Evolutionary conservation across 495 filamentous ascomycete genomes (phyloP), one percentile per base, ranked within the genome.

Genomic region (Neurospora sp.): DNA sequence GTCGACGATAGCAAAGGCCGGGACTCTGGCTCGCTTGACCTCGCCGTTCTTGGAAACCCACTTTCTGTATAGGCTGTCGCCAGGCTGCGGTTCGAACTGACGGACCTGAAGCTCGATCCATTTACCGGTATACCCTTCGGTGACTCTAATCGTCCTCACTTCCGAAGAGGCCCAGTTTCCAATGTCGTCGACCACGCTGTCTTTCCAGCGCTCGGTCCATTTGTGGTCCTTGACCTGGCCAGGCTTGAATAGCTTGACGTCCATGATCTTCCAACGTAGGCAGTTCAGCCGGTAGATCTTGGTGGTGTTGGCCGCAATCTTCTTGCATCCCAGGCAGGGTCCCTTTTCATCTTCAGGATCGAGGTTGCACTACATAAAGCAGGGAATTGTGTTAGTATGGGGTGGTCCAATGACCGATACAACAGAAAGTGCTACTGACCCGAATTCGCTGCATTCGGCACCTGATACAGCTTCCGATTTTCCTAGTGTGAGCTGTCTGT

Each of bases 381-480:
- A 66, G 7, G 48, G 48, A 66, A 27, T 7, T 37, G 54, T 38
- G 72, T 79, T 37, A 79, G 71, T 20, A 48, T 27, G 18, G n/a
- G 9, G 18, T 23, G 31, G 41, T 7, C 14, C 37, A 62, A 54
- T 31, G 18, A 35, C 37, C 39, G 1, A 37, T 23, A 69, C 31
- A 44, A 16, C 37, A 35, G 18, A 27, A 37, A 69, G 69, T 12
- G 71, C 42, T 42, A 76, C 84, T 81, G 76, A 87, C 85, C 70
- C 86, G 83, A 72, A 87, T 86, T n/a, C 85, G 82, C 77, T 87
- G 86, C 83, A 87, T 87, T 69, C 85, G 81, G 72, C 86, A 88
- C 38, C 86, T 78, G 71, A 87, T 84, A 74, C 86, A 88, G 70
- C 84, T 85, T 11, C 84, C 85, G 69, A 86, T 85, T 70, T 83